Base-by-base conservation (phyloP, 2,329 filamentous ascomycete species). In the Diaporthe sp. region DNA sequence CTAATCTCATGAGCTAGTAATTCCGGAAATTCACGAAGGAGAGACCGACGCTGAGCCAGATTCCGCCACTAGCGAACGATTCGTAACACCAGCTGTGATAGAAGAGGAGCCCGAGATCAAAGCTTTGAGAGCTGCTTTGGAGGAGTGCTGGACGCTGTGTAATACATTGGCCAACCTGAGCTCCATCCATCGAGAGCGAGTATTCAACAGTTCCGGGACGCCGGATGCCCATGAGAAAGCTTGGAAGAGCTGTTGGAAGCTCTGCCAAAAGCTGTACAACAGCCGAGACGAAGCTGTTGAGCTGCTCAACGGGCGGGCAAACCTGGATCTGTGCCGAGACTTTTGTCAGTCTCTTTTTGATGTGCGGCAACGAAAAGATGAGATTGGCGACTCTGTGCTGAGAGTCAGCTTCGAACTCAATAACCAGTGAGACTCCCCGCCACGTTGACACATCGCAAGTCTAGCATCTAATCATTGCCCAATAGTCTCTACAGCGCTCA, bases 271-370 rank as follows among this genome's bases (percentile, higher is more conserved):
- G 75, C 89, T 98, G 4, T 98, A 98, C 82, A 91, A 95, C 77
- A 95, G 93, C 78, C 90, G 93, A 70, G 92, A 96, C 74, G 93
- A 95, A 77, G 89, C 93, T 72, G 87, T 91, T 44, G 90, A 92
- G 71, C 85, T 85, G n/a, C 90, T 90, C 44, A 92, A 93, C 76
- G 92, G 96, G 58, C 89, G 90, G 74, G 91, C 92, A 28, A 97
- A 95, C 2, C 86, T 98, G 51, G 95, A 98, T 82, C 87, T 98
- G 6, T 98, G 95, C 82, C 92, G 95, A 31, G 95, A 98, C 78
- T 98, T 98, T 81, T 98, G 95, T 80, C 95, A 98, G 84, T 91
- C 95, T 0, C 87, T 98, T 15, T 98, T 98, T 80, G 96, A 98
- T 81, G 92, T 96, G 25, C 90, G 96, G 53, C 90, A 93, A 76